Conservation (phyloP, 768 basidiomycete species). For the Cystobasidium onofrii region DNA sequence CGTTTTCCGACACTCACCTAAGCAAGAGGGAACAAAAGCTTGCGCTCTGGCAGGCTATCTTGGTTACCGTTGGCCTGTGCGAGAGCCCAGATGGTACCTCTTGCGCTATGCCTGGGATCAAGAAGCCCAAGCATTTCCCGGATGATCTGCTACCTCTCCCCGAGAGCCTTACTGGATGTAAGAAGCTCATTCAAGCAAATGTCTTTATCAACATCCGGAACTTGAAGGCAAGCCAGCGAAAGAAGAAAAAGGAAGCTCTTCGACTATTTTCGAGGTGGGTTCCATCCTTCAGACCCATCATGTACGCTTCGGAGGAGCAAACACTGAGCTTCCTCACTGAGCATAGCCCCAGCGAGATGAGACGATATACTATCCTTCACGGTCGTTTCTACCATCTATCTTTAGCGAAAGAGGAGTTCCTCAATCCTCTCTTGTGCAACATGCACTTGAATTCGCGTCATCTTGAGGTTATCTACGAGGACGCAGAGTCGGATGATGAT, state of each 20-base stretch:
- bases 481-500: background rate
- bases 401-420: background rate
- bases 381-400: background rate
- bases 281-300: background rate
- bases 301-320: no score
- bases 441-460: background rate
- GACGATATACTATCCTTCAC: background rate
- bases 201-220: background rate
- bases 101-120: background rate
- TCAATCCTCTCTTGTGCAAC: background rate
- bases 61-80: background rate
- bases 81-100: background rate
- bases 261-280: background rate
- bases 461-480: background rate
- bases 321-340: no score
- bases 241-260: background rate
- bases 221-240: background rate
- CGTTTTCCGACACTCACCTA: background rate
- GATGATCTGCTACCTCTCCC: background rate
- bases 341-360: background rate
- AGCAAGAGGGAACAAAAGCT: background rate
- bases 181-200: background rate
- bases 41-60: background rate
- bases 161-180: background rate
- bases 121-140: background rate